phyloP scores from a whole-genome alignment of 805 yeast genomes.

The Nakazawaea ishiwadae region DNA sequence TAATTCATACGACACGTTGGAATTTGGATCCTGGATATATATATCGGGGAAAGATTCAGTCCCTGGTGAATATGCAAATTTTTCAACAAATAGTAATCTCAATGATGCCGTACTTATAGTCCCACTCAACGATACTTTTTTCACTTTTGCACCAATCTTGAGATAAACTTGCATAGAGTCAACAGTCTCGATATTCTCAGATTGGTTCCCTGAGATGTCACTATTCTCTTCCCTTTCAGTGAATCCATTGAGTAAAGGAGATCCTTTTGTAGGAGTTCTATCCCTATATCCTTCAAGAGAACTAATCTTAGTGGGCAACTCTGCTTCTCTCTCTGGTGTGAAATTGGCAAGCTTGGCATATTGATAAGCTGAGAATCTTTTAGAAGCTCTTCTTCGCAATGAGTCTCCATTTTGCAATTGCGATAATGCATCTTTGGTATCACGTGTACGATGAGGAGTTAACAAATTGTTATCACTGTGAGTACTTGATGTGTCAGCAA shows the following conservation, averaged over 20 bases:
- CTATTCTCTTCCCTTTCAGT: neutral
- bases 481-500: no score
- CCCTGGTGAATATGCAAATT: constrained; percentile 79
- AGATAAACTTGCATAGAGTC: constrained; percentile 34
- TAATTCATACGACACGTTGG: constrained; percentile 68
- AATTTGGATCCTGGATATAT: constrained; percentile 58
- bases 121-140: constrained; percentile 41
- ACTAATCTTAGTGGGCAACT: constrained; percentile 17
- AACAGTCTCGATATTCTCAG: neutral
- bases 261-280: neutral
- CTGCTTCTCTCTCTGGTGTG: constrained; percentile 27
- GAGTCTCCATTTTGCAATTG: constrained; percentile 81
- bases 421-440: constrained; percentile 53
- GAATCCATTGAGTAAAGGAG: constrained; percentile 2
- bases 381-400: constrained; percentile 87
- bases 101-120: constrained; percentile 50
- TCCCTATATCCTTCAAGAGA: constrained; percentile 15
- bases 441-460: constrained; percentile 1
- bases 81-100: constrained; percentile 76
- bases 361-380: constrained; percentile 91
- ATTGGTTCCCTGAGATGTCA: neutral
- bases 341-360: constrained; percentile 64
- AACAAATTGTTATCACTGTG: neutral
- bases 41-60: constrained; percentile 71
- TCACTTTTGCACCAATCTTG: constrained; percentile 47